These are phyloP conservation scores for Thraustochytrium sp. DNA, from an alignment of 352 stramenopile genomes.

Conservation along the genomic window DNA sequence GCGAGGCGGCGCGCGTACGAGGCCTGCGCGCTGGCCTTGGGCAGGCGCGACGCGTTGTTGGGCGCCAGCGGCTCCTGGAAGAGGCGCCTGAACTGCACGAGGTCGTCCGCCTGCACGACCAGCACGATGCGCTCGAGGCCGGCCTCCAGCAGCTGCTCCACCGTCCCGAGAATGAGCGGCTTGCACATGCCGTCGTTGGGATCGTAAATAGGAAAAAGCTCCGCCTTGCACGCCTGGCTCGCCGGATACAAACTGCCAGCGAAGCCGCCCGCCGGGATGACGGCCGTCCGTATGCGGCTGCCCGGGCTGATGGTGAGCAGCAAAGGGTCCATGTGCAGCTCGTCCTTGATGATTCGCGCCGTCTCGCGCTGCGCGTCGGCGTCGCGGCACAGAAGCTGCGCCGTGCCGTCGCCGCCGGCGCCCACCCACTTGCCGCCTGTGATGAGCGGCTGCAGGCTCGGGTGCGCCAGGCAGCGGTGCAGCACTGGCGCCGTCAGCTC, in stretches of 20 bases:
- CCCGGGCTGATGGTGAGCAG: slow-evolving; percentile 23
- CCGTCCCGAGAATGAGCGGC: slow-evolving; percentile 22
- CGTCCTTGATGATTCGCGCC: slow-evolving; percentile 23
- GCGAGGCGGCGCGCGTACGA: background rate
- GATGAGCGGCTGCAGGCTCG: slow-evolving; percentile 5
- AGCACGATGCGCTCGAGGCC: slow-evolving; percentile 24
- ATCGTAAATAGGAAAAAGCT: slow-evolving; percentile 32
- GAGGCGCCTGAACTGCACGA: background rate
- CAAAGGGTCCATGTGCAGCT: slow-evolving; percentile 28
- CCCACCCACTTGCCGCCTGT: slow-evolving; percentile 48
- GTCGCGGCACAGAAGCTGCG: slow-evolving; percentile 40
- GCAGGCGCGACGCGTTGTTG: background rate
- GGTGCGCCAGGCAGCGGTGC: slow-evolving; percentile 38
- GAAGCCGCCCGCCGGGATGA: slow-evolving; percentile 29
- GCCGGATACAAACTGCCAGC: slow-evolving; percentile 14
- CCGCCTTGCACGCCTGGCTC: slow-evolving; percentile 37
- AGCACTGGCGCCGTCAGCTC: slow-evolving; percentile 47
- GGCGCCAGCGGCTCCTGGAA: background rate
- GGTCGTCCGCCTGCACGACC: slow-evolving; percentile 11
- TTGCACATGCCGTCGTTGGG: slow-evolving; percentile 25
- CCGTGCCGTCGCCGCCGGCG: slow-evolving; percentile 46
- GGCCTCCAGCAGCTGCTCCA: slow-evolving; percentile 21
- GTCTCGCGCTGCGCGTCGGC: slow-evolving; percentile 12
- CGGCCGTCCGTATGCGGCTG: slow-evolving; percentile 5
- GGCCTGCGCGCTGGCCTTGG: background rate